Evolutionary conservation across 495 filamentous ascomycete species (phyloP), one percentile per base, ranked within the genome.

Genomic region (Podospora conica): DNA sequence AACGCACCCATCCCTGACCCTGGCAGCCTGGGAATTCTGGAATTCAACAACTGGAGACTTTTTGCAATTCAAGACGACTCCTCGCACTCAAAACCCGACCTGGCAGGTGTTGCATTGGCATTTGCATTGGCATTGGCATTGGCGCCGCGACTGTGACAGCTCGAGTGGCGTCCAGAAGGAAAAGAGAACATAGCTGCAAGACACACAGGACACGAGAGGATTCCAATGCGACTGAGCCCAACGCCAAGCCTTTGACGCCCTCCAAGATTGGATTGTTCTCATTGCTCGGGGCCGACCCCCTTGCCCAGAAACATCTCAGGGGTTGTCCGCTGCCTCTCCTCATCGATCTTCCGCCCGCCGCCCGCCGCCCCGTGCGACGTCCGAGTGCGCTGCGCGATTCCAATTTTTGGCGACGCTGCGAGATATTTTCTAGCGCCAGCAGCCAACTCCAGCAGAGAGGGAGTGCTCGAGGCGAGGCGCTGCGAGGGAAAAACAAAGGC

Each of bases 351-450:
- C 55, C 22, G 25, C 25, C 55, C 55, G 55, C 55, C 25, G 63
- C 54, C 63, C n/a, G n/a, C n/a, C n/a, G n/a, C n/a, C n/a, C n/a
- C 54, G 63, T 64, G 63, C 63, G 55, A 64, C 54, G 63, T 64
- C 63, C 63, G 63, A 64, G 63, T 64, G 63, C 61, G 40, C 20
- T 28, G 53, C 60, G 33, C 40, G 33, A 40, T 40, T 40, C 12
- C 40, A 48, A 48, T 48, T 48, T 48, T 57, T 22, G 22, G 55
- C 55, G 55, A 57, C 22, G 11, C 55, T 21, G 53, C 53, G 53
- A 64, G n/a, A 48, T 0, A 48, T 27, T 63, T 40, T n/a, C 53
- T 29, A 27, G 48, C 48, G 53, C 48, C 53, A 29, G 40, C 20
- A 23, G 22, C 18, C 28, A 5, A 61, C 15, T 15, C 6, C 40